phyloP scores from a whole-genome alignment of 2,329 filamentous ascomycete species.

The Colletotrichum lindemuthianum region DNA sequence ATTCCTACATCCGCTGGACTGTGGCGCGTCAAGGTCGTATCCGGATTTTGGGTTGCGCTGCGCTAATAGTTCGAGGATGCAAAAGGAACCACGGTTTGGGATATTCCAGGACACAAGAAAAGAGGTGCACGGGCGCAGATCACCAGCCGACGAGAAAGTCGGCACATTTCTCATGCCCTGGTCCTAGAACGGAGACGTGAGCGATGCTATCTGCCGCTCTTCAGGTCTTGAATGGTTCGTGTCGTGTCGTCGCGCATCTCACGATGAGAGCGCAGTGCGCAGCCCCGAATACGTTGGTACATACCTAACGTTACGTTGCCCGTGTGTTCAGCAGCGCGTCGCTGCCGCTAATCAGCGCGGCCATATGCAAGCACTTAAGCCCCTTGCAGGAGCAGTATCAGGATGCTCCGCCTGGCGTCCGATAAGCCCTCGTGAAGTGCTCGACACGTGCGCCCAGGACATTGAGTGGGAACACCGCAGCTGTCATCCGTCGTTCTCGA shows the following conservation, averaged over 20 bases:
- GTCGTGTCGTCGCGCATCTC: slow-evolving; percentile 17
- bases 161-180: slow-evolving; percentile 1
- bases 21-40: slow-evolving; percentile 19
- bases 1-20: background rate
- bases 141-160: slow-evolving; percentile 2
- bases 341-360: background rate
- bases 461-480: slow-evolving; percentile 1
- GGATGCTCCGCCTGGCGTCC: slow-evolving; percentile 11
- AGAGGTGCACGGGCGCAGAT: background rate
- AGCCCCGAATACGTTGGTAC: background rate
- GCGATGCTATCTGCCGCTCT: background rate
- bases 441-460: slow-evolving; percentile 7
- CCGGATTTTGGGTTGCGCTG: background rate
- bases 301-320: background rate
- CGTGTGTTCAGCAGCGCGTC: too few relatives aligned
- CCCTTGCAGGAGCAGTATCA: slow-evolving; percentile 25
- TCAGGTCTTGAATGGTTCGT: slow-evolving; percentile 16
- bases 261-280: background rate
- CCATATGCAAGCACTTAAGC: slow-evolving; percentile 34
- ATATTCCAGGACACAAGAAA: slow-evolving; percentile 7
- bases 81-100: background rate
- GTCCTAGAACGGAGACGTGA: slow-evolving; percentile 17
- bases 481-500: background rate
- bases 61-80: background rate
- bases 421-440: too few relatives aligned